A percentile compares a stretch with the other conserved stretches of the same genome.
Conservation (phyloP, 2,329 filamentous ascomycete genomes). For the Fusarium tricinctum region DNA sequence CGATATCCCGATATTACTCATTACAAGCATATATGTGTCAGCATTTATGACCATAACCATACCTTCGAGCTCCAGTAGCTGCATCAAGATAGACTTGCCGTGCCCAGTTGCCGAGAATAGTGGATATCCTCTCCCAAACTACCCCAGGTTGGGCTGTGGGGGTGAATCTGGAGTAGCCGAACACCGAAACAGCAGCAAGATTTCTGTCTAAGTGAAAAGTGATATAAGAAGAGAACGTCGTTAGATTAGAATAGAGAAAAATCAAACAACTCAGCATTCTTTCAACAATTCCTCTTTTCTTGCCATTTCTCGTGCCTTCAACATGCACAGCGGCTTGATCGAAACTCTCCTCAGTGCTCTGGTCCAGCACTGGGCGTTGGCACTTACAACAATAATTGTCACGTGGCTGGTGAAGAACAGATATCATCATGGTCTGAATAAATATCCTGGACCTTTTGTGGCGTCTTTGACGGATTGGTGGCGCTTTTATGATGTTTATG, state of each 20-base stretch:
- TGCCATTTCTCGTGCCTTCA: conserved; percentile 27
- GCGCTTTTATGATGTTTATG: conserved; percentile 78
- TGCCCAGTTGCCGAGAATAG: conserved; percentile 35
- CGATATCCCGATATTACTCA: fast-evolving
- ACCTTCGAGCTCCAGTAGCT: fast-evolving
- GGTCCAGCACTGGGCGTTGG: conserved; percentile 42
- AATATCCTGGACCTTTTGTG: conserved; percentile 79
- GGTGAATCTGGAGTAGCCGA: conserved; percentile 28
- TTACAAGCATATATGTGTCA: background rate
- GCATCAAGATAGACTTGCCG: conserved; percentile 31
- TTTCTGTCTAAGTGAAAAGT: conserved; percentile 31
- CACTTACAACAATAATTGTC: conserved; percentile 13
- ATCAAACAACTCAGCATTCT: background rate
- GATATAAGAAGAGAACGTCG: conserved; percentile 31
- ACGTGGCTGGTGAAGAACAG: conserved; percentile 43
- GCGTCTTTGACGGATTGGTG: conserved; percentile 77
- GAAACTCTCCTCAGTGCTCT: conserved; percentile 36
- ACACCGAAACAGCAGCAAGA: conserved; percentile 25
- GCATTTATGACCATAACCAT: conserved; percentile 1
- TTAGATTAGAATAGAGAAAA: background rate
- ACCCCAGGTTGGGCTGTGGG: conserved; percentile 35
- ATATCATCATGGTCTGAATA: conserved; percentile 71
- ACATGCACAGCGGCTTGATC: conserved; percentile 45
- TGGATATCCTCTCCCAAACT: conserved; percentile 30
- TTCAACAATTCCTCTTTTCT: conserved; percentile 11